Evolutionary conservation across 208 protist species (phyloP).

Genomic region (Acanthamoeba triangularis): DNA sequence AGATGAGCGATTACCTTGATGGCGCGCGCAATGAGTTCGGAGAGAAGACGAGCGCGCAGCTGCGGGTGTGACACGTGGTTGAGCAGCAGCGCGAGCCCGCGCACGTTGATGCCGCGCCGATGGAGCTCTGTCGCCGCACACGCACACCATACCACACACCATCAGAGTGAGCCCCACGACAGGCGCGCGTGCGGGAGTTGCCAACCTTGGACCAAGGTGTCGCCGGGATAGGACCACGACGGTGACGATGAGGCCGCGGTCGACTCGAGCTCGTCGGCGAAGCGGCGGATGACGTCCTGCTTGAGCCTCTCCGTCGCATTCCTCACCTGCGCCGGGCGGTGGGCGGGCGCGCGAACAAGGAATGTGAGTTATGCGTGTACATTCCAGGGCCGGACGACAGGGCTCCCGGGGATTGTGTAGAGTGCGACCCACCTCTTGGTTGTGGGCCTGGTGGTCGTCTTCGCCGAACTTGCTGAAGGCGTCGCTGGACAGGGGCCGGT

Average conservation of each 20-base stretch:
- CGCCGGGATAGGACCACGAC: conserved; percentile 6
- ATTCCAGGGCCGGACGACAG: background rate
- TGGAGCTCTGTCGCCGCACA: background rate
- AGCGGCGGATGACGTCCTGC: conserved; percentile 29
- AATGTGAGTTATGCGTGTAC: background rate
- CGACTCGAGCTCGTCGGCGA: conserved; percentile 18
- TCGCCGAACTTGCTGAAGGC: conserved; percentile 72
- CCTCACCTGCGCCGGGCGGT: background rate
- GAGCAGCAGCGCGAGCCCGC: background rate
- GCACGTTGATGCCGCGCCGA: conserved; percentile 57
- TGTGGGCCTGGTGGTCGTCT: conserved; percentile 35
- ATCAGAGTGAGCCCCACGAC: no score
- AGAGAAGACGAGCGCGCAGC: conserved; percentile 39
- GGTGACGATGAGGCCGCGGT: background rate
- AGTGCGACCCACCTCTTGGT: conserved; percentile 37
- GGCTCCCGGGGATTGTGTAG: no score
- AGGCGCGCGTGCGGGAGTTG: background rate
- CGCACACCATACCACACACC: no score
- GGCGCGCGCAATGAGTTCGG: conserved; percentile 30
- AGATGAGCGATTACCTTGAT: background rate
- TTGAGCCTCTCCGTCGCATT: conserved; percentile 20
- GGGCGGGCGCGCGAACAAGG: background rate
- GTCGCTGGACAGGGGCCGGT: conserved; percentile 57
- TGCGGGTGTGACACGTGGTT: background rate
- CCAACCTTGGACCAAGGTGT: background rate